Conservation (phyloP, 257 asterid species). For the Sherardia arvensis region DNA sequence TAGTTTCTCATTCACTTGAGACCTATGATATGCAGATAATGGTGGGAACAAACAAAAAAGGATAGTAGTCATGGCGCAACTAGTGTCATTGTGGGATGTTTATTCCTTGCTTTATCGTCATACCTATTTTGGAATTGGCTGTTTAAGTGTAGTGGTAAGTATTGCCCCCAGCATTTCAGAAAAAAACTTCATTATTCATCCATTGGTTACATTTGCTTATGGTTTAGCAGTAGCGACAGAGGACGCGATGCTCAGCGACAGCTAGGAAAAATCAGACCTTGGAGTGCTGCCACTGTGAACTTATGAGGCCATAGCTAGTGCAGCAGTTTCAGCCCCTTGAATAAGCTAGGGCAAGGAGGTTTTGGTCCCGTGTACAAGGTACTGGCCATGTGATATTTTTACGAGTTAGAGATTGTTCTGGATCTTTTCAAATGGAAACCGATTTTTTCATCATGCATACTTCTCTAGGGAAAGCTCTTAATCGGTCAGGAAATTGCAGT, state of each 20-base stretch:
- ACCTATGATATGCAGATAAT: too few relatives aligned
- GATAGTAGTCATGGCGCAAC: too few relatives aligned
- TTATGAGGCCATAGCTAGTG: background rate
- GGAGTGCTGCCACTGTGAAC: too few relatives aligned
- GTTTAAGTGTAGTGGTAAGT: slow-evolving; percentile 38
- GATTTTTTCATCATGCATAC: background rate
- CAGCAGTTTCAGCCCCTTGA: background rate
- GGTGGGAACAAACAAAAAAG: too few relatives aligned
- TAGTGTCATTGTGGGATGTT: slow-evolving; percentile 15
- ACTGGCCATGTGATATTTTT: background rate
- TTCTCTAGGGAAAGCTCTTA: background rate
- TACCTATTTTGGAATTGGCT: slow-evolving; percentile 31
- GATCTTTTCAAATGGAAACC: too few relatives aligned
- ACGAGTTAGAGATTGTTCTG: background rate
- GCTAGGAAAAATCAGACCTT: too few relatives aligned
- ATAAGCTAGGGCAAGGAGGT: background rate
- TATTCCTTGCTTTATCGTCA: slow-evolving; percentile 7
- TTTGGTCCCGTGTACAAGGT: background rate
- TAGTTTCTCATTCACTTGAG: too few relatives aligned
- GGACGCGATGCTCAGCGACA: too few relatives aligned
- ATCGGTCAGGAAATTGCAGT: background rate
- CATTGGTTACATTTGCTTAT: too few relatives aligned
- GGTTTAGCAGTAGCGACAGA: too few relatives aligned
- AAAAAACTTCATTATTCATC: too few relatives aligned
- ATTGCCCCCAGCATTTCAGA: too few relatives aligned